phyloP scores from a whole-genome alignment of 768 basidiomycete species.

The Termitomyces bulborhizus region DNA sequence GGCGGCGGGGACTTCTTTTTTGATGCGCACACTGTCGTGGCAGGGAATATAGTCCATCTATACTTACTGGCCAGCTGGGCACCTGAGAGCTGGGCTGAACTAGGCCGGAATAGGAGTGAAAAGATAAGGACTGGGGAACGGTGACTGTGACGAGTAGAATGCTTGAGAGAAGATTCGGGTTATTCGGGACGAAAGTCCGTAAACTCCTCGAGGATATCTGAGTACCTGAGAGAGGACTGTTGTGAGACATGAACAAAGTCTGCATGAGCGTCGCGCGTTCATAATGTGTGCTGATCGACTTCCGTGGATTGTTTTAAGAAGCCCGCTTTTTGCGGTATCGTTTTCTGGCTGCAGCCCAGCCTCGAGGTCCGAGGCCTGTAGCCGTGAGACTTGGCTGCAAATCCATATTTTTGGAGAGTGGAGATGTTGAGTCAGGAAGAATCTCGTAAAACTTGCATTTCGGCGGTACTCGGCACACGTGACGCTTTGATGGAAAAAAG shows the following conservation, averaged over 20 bases:
- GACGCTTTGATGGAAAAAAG: neutral
- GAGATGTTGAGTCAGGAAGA: neutral
- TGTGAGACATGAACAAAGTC: neutral
- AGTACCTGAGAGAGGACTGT: neutral
- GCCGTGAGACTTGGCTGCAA: too few species aligned
- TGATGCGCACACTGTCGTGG: neutral
- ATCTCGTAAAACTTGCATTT: too few species aligned
- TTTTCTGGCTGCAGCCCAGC: neutral
- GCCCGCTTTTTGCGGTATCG: slow-evolving; percentile 1
- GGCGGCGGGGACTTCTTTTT: neutral
- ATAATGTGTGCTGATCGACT: slow-evolving; percentile 5
- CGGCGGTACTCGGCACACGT: neutral
- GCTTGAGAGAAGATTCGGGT: neutral
- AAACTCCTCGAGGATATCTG: neutral
- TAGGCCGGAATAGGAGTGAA: neutral
- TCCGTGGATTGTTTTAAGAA: slow-evolving; percentile 7
- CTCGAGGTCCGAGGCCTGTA: slow-evolving; percentile 1
- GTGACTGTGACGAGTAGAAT: neutral
- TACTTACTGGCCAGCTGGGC: neutral
- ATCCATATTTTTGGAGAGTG: neutral
- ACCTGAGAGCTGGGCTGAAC: neutral
- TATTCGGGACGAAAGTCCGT: neutral
- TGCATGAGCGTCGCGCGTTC: neutral
- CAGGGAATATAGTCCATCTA: neutral
- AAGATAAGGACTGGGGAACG: neutral